Conservation (phyloP, 495 filamentous ascomycete genomes). For the Talaromyces trachyspermus region DNA sequence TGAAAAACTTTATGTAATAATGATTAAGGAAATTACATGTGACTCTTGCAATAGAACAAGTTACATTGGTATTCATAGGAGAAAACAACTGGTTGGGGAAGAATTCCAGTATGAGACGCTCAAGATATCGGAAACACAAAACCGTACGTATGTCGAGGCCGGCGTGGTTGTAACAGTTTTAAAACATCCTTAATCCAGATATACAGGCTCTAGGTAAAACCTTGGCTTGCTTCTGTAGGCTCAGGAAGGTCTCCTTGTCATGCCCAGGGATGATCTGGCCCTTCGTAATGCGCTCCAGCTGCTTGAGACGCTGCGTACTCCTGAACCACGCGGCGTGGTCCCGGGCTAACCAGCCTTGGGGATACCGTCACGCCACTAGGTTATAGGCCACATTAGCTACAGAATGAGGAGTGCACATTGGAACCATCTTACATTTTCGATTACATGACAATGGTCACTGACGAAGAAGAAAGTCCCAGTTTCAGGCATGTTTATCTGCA, state of each 20-base stretch:
- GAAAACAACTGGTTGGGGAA: too few relatives aligned
- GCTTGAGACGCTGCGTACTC: conserved; percentile 30
- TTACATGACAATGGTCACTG: conserved; percentile 36
- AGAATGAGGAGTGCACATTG: too few relatives aligned
- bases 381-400: too few relatives aligned
- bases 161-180: neutral
- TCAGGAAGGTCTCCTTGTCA: too few relatives aligned
- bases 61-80: too few relatives aligned
- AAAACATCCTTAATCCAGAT: conserved; percentile 13
- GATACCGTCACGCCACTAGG: conserved; percentile 19
- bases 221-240: conserved; percentile 10
- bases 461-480: conserved; percentile 39
- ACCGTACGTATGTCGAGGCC: too few relatives aligned
- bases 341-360: conserved; percentile 36
- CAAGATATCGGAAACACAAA: too few relatives aligned
- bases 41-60: too few relatives aligned
- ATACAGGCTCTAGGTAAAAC: conserved; percentile 13
- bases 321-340: conserved; percentile 38
- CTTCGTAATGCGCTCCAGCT: conserved; percentile 24
- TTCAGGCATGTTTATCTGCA: conserved; percentile 32
- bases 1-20: too few relatives aligned
- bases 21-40: too few relatives aligned
- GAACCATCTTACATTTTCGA: conserved; percentile 34
- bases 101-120: too few relatives aligned
- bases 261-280: conserved; percentile 35